Evolutionary conservation across 2,329 filamentous ascomycete species (phyloP).

Genomic region (Paradendryphiella salina): DNA sequence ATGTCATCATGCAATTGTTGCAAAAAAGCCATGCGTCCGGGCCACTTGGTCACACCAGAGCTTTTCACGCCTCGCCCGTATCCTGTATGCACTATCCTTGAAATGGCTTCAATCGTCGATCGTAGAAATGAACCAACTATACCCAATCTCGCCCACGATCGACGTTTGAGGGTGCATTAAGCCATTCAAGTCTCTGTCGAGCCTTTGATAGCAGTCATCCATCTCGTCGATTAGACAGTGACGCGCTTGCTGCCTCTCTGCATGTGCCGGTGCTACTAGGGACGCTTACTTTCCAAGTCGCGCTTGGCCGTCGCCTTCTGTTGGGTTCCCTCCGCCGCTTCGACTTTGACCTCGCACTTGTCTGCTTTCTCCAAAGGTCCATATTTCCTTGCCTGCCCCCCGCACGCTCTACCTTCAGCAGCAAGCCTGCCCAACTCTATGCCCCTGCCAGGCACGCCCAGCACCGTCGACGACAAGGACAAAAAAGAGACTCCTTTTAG

Average conservation of each 20-base stretch:
- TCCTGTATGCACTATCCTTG: constrained; percentile 15
- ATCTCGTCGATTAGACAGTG: constrained; percentile 7
- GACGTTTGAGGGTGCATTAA: constrained; percentile 24
- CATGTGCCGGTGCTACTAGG: constrained; percentile 2
- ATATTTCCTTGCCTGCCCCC: constrained; percentile 10
- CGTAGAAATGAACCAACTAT: constrained; percentile 5
- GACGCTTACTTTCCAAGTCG: background rate
- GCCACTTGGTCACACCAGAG: constrained; percentile 7
- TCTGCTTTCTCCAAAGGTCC: constrained; percentile 2
- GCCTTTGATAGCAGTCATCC: constrained; percentile 8
- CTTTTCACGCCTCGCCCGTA: constrained; percentile 8
- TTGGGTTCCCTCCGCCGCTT: constrained; percentile 1
- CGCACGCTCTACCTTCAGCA: constrained; percentile 7
- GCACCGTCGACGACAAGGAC: constrained; percentile 5
- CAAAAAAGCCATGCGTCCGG: constrained; percentile 8
- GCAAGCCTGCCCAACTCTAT: constrained; percentile 11
- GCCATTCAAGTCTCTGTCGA: constrained; percentile 10
- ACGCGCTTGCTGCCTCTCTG: constrained; percentile 4
- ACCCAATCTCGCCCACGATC: constrained; percentile 18
- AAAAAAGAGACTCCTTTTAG: constrained; percentile 16
- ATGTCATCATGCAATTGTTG: constrained; percentile 4
- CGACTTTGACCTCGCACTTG: constrained; percentile 13
- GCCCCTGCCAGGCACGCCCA: constrained; percentile 10
- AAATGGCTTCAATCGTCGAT: constrained; percentile 21
- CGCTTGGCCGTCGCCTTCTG: constrained; percentile 2